Percentiles rank a stretch among this genome's conserved stretches.
Evolutionary conservation across 2,329 filamentous ascomycete species (phyloP).

Genomic region (Epichloe sylvatica): DNA sequence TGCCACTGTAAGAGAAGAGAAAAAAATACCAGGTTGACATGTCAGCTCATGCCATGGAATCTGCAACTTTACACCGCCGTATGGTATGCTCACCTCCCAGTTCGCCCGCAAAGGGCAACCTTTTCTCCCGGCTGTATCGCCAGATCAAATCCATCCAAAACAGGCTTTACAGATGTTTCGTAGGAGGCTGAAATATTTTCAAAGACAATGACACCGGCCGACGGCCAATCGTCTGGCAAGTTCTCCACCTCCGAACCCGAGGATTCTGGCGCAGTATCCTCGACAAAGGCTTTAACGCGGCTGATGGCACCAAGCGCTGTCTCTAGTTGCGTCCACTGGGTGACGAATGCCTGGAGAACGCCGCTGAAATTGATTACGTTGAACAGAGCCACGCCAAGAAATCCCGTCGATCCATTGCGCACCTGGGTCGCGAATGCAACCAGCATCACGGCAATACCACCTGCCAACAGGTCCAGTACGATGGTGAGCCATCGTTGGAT

Average conservation of each 20-base stretch:
- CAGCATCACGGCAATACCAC: slow-evolving; percentile 30
- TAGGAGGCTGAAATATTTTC: slow-evolving; percentile 18
- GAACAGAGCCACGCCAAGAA: slow-evolving; percentile 15
- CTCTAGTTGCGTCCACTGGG: slow-evolving; percentile 19
- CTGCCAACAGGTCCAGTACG: slow-evolving; percentile 31
- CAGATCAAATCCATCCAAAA: slow-evolving; percentile 17
- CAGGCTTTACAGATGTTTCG: slow-evolving; percentile 8
- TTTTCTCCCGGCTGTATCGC: slow-evolving; percentile 20
- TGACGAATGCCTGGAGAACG: slow-evolving; percentile 19
- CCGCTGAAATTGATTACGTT: slow-evolving; percentile 17
- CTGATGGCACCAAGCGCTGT: slow-evolving; percentile 15
- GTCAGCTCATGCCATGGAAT: background rate
- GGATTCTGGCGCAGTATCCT: slow-evolving; percentile 12
- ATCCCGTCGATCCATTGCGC: slow-evolving; percentile 13
- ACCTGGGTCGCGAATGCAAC: slow-evolving; percentile 29
- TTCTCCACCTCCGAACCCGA: slow-evolving; percentile 7
- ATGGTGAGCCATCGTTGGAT: slow-evolving; percentile 37
- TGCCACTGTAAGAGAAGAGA: slow-evolving; percentile 12
- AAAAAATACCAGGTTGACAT: background rate
- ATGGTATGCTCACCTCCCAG: slow-evolving; percentile 16
- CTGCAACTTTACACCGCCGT: background rate
- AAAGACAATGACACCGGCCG: slow-evolving; percentile 13
- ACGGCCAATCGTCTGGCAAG: slow-evolving; percentile 14
- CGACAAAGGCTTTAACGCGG: slow-evolving; percentile 14
- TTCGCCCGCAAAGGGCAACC: slow-evolving; percentile 30